A percentile compares a stretch with the other conserved stretches of the same genome.
phyloP scores from a whole-genome alignment of 1,284 basidiomycete species.

The Stygiomarasmius scandens region DNA sequence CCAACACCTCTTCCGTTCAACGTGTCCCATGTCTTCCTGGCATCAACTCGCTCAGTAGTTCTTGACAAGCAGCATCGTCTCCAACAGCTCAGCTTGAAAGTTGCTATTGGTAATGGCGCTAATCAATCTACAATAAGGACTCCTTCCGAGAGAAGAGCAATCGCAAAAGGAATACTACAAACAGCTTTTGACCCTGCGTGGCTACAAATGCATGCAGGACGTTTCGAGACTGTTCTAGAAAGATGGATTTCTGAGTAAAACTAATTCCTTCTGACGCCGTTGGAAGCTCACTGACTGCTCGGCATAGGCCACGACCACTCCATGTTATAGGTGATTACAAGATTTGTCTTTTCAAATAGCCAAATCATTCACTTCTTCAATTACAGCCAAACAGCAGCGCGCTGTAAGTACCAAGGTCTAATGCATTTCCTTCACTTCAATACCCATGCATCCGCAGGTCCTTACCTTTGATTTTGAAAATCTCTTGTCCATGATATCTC shows the following conservation, averaged over 20 bases:
- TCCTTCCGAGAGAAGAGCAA: conserved; percentile 9
- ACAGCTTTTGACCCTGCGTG: conserved; percentile 17
- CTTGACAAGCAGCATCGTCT: conserved; percentile 30
- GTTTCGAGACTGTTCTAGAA: conserved; percentile 10
- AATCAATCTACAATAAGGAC: background rate
- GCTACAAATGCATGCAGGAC: conserved; percentile 6
- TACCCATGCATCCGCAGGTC: conserved; percentile 24
- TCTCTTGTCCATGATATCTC: conserved; percentile 33
- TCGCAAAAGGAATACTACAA: conserved; percentile 7
- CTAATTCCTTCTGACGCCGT: background rate
- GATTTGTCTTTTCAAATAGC: background rate
- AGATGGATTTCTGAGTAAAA: background rate
- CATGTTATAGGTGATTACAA: conserved; percentile 16
- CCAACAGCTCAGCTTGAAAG: conserved; percentile 16
- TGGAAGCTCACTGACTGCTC: background rate
- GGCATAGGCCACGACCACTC: background rate
- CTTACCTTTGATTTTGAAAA: conserved; percentile 35
- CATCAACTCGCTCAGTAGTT: conserved; percentile 32
- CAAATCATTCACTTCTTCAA: background rate
- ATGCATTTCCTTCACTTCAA: background rate
- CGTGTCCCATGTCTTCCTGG: conserved; percentile 42
- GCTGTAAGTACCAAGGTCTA: conserved; percentile 28
- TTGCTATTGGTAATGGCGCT: background rate
- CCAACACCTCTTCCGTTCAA: conserved; percentile 40
- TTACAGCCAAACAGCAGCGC: conserved; percentile 34